Evolutionary conservation across 768 basidiomycete genomes (phyloP), one percentile per base, ranked within the genome.

Genomic region (Tylopilus subfusipes): DNA sequence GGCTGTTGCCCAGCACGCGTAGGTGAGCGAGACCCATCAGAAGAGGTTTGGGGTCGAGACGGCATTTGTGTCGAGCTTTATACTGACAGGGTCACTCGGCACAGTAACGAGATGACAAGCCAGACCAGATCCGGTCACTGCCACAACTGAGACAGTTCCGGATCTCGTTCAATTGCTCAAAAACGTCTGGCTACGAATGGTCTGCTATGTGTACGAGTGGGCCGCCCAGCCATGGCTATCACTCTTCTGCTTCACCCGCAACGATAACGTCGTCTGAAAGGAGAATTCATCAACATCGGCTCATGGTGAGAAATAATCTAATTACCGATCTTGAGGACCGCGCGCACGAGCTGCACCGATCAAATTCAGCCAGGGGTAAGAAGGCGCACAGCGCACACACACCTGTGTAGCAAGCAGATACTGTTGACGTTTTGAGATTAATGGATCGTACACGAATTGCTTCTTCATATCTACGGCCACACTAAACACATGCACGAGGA

Each of bases 351-450:
- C 85, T 89, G 53, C 36, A 57, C 34, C 22, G 34, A 19, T 53
- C 34, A 38, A n/a, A 18, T n/a, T 60, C 24, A 62, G 51, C 36
- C 21, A 29, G 19, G 27, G 33, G n/a, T 22, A 9, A 34, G 49
- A 40, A 66, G 1, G 1, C 16, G 4, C 11, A 50, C 10, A n/a
- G n/a, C 3, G 4, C 10, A 10, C 3, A 57, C 80, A 45, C 55
- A 90, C 86, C 82, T 95, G 94, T 21, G 95, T 98, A n/a, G 97
- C 97, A 39, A 99, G 78, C 54, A 99, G 75, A 74, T 93, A 97
- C 67, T 98, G 96, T 68, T 98, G 95, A 66, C 96, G 78, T 75
- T 98, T 99, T 39, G 94, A 94, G 72, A 98, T 97, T 59, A 98
- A 75, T 27, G 97, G 96, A 66, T 99, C 97, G 63, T 95, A 94